Percentiles rank a stretch among this genome's conserved stretches.
phyloP scores from a whole-genome alignment of 2,329 filamentous ascomycete genomes.

The Emmonsiellopsis sp. region DNA sequence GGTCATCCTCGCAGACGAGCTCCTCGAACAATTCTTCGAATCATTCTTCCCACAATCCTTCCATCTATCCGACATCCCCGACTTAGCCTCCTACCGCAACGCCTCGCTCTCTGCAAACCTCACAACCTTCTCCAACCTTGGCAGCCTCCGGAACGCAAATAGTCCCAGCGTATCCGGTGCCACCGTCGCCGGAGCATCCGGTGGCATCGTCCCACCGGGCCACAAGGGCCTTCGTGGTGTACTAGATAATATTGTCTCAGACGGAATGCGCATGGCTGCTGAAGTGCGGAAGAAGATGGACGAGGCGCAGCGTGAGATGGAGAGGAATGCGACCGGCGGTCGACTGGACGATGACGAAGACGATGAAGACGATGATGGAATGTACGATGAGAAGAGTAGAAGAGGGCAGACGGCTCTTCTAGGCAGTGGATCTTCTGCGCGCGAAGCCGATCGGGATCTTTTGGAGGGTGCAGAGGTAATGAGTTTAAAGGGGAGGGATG shows the following conservation, averaged over 20 bases:
- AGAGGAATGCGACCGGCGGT: slow-evolving; percentile 64
- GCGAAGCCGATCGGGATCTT: slow-evolving; percentile 60
- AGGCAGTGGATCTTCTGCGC: slow-evolving; percentile 24
- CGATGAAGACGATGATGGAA: slow-evolving; percentile 45
- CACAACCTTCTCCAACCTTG: slow-evolving; percentile 73
- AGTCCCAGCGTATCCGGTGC: slow-evolving; percentile 29
- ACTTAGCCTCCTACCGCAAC: slow-evolving; percentile 35
- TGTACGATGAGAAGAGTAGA: slow-evolving; percentile 26
- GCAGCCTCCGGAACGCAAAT: slow-evolving; percentile 35
- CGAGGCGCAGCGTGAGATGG: slow-evolving; percentile 84
- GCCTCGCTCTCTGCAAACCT: slow-evolving; percentile 57
- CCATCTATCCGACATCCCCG: slow-evolving; percentile 63
- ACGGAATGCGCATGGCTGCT: slow-evolving; percentile 90
- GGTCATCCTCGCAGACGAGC: slow-evolving; percentile 92
- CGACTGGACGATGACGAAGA: slow-evolving; percentile 57
- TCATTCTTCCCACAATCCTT: slow-evolving; percentile 90
- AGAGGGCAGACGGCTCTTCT: slow-evolving; percentile 7
- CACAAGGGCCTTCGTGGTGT: slow-evolving; percentile 83
- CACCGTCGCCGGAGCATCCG: slow-evolving; percentile 41
- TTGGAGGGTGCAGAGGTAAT: slow-evolving; percentile 66
- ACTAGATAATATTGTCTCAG: slow-evolving; percentile 92
- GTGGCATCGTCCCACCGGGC: slow-evolving; percentile 52
- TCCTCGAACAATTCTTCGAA: slow-evolving; percentile 95
- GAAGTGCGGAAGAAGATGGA: slow-evolving; percentile 92
- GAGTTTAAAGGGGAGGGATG: slow-evolving; percentile 29